These are phyloP conservation scores for Prunus salicina DNA, from an alignment of 306 rosid species.

Conservation along the genomic window DNA sequence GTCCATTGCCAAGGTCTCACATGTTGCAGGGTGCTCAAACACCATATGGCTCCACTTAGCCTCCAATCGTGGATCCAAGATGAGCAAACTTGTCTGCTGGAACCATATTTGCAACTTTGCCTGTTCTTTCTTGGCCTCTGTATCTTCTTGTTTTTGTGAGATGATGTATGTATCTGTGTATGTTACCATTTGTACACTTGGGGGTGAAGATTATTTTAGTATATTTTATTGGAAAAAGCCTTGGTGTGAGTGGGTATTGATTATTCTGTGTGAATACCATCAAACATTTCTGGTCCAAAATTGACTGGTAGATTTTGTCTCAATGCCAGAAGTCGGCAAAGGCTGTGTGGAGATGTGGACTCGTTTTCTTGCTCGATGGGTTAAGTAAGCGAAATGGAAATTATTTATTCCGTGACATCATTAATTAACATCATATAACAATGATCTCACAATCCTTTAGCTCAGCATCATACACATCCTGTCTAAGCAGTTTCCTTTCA, in stretches of 20 bases:
- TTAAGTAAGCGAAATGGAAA: not conserved
- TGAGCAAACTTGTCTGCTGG: slow-evolving; percentile 35
- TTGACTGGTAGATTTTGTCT: slow-evolving; percentile 10
- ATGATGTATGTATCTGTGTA: not conserved
- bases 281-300: not conserved
- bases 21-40: slow-evolving; percentile 60
- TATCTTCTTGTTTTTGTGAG: not conserved
- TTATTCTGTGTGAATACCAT: not conserved
- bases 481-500: not conserved
- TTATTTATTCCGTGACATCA: not conserved
- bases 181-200: not conserved
- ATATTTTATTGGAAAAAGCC: not conserved
- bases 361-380: not conserved
- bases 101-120: slow-evolving; percentile 22
- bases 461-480: not conserved
- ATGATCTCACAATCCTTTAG: not conserved
- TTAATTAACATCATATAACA: not conserved
- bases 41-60: slow-evolving; percentile 46
- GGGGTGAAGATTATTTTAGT: not conserved
- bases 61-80: slow-evolving; percentile 43
- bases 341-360: not conserved
- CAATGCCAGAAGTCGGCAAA: not conserved
- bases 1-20: slow-evolving; percentile 54
- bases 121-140: not conserved
- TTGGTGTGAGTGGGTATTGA: not conserved